Base-by-base conservation (phyloP, 1,284 basidiomycete species). In the Sphagnurus paluster region DNA sequence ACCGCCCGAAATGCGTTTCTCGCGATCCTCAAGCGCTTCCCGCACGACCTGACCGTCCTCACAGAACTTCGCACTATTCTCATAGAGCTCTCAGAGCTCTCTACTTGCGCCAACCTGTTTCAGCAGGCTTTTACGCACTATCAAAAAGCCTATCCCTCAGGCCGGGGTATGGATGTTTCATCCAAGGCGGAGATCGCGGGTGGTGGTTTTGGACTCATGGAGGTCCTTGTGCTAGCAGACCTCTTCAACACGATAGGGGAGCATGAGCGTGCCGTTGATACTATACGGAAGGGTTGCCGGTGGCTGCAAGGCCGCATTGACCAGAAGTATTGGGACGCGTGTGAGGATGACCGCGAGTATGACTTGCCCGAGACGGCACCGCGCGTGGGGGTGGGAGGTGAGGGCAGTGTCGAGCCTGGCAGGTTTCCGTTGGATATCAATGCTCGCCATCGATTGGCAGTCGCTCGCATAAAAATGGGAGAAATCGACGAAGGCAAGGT, bases 341-440 rank as follows among this genome's bases (percentile, higher is more conserved):
- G 84, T 44, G 78, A 82, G 28, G 96, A 97, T 61, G 94, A 98
- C 63, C 72, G 93, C 44, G 95, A 98, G 65, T 97, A 81, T 58
- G 90, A 94, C 58, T 64, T 76, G 2, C 67, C 70, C 24, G 64
- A 60, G 23, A 58, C 59, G 53, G 57, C 59, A 1, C 55, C 56
- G 8, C 55, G 66, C 23, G 17, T 43, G 1, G 56, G 52, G 6
- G 44, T 54, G 9, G 76, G 73, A 5, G 59, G 61, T 14, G 59
- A 62, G 52, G 57, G 65, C 35, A 48, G 58, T 34, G 60, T 80
- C 1, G 69, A 71, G 38, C 70, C 79, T 0, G 84, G 81, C 10
- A 75, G 74, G 37, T 85, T 83, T 60, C 72, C 73, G 3, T 68
- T 98, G 36, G 90, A 96, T 54, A 75, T 87, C 4, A 90, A 92